Evolutionary conservation across 225 moss, liverwort and hornwort species (phyloP), one percentile per base, ranked within the genome.

Genomic region (Neckera pumila): DNA sequence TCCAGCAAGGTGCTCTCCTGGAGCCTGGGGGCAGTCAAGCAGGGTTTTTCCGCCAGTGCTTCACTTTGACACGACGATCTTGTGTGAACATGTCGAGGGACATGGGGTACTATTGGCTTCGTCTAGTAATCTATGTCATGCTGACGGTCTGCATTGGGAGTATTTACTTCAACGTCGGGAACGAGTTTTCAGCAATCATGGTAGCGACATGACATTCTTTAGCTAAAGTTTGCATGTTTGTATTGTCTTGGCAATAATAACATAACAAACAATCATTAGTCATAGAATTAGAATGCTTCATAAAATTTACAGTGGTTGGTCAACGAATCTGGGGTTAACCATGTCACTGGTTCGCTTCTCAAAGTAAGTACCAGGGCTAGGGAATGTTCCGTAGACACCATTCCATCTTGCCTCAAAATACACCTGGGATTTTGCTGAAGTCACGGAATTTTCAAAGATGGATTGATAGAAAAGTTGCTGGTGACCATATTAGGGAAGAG

Each of bases 81-180:
- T 98, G 92, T 42, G 93, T 96, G 42, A 98, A 98, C 63, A 98
- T 98, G 98, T 96, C 96, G 17, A 86, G 98, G 92, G 98, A 98
- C 80, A 95, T 98, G 88, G 98, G 98, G 3, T 98, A 98, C 93
- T 98, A 98, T 80, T 98, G 98, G 98, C 94, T 98, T 47, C 96
- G 98, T 33, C 94, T 98, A 40, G 96, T 93, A 34, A 95, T 98
- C 53, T 98, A 98, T 40, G 90, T 97, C 63, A 90, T 93, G 86
- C 94, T 98, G 28, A 92, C 93, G 63, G 67, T 95, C 57, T 97
- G 96, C 93, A 98, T 98, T 38, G 98, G 98, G 27, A 96, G 95
- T 56, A 96, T 98, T 56, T 98, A 95, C 89, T 95, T 95, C 91
- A 92, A 94, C 58, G 93, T 98, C 15, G 98, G 98, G 53, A 83